Evolutionary conservation across 345 rosid genomes (phyloP).

Genomic region (Pistacia integerrima): DNA sequence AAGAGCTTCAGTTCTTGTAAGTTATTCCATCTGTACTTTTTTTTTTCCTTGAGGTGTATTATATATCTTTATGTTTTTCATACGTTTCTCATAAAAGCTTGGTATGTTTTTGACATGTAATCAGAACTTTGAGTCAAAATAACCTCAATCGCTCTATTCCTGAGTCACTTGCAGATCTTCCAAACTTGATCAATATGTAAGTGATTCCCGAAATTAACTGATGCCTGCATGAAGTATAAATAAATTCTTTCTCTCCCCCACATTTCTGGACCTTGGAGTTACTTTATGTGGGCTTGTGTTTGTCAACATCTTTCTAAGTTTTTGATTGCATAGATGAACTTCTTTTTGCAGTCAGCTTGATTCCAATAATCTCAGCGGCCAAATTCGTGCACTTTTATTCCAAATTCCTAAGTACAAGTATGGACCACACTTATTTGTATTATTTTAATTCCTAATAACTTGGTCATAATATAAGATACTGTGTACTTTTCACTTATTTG

Average conservation of each 20-base stretch:
- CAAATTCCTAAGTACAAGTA: constrained; percentile 77
- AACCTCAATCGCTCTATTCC: constrained; percentile 82
- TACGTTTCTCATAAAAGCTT: not conserved
- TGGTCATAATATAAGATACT: not conserved
- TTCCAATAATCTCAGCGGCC: constrained; percentile 75
- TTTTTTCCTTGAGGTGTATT: not conserved
- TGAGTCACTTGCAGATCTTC: constrained; percentile 59
- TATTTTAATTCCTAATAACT: constrained; percentile 5
- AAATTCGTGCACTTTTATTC: constrained; percentile 73
- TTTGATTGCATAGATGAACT: constrained; percentile 15
- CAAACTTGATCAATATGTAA: constrained; percentile 74
- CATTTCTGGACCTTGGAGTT: no score
- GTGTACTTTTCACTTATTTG: constrained; percentile 5
- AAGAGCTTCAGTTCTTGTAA: constrained; percentile 92
- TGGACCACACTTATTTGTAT: constrained; percentile 15
- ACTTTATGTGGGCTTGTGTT: no score
- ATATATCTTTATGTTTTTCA: constrained; percentile 9
- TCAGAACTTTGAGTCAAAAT: constrained; percentile 87
- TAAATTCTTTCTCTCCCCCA: constrained; percentile 5
- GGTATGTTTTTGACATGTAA: constrained; percentile 16
- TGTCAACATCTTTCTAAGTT: constrained; percentile 8
- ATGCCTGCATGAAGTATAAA: not conserved
- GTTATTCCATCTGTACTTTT: constrained; percentile 29
- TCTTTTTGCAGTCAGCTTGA: constrained; percentile 69
- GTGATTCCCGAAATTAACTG: constrained; percentile 24